A percentile compares a stretch with the other conserved stretches of the same genome.
phyloP scores from a whole-genome alignment of 768 basidiomycete species.

The Termitomyces sp. region DNA sequence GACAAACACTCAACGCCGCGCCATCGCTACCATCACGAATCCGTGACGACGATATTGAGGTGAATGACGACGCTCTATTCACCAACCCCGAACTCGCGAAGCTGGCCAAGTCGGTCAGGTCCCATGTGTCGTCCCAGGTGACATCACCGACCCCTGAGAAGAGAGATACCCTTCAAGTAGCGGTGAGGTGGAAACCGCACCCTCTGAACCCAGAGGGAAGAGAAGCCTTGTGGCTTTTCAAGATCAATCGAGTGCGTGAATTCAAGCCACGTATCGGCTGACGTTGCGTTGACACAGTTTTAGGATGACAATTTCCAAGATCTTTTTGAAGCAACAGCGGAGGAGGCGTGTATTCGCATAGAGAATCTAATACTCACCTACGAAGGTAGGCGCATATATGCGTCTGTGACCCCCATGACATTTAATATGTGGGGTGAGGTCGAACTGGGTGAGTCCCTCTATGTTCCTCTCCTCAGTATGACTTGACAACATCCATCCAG shows the following conservation, averaged over 20 bases:
- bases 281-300: neutral
- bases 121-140: constrained; percentile 17
- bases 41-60: constrained; percentile 31
- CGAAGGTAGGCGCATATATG: constrained; percentile 57
- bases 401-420: constrained; percentile 61
- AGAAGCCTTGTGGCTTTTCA: constrained; percentile 42
- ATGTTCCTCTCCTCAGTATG: neutral
- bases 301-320: constrained; percentile 65
- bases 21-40: constrained; percentile 27
- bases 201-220: constrained; percentile 40
- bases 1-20: constrained; percentile 38
- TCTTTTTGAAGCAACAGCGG: constrained; percentile 62
- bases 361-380: constrained; percentile 56
- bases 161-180: constrained; percentile 40
- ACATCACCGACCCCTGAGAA: constrained; percentile 24
- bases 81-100: constrained; percentile 59
- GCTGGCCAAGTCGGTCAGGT: constrained; percentile 36
- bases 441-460: constrained; percentile 45
- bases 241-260: constrained; percentile 50
- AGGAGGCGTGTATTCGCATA: constrained; percentile 45
- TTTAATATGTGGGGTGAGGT: constrained; percentile 65
- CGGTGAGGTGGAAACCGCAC: constrained; percentile 63
- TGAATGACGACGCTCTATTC: constrained; percentile 42
- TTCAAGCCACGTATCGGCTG: neutral
- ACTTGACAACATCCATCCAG: constrained; percentile 27